Evolutionary conservation across 306 rosid species (phyloP), one percentile per base, ranked within the genome.

Genomic region (Castanea mollissima): DNA sequence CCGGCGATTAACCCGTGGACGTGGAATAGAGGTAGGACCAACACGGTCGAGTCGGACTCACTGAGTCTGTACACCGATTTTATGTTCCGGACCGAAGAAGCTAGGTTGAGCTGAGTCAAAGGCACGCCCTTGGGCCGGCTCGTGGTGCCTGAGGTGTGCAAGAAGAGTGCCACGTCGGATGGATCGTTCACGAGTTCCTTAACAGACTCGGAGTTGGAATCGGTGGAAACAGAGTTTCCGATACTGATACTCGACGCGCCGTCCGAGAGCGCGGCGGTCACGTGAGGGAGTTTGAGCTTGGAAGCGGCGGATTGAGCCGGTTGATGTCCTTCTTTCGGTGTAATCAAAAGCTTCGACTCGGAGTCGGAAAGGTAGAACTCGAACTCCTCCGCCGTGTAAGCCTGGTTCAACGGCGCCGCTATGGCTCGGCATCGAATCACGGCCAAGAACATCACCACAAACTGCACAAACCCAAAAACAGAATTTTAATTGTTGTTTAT

Each of bases 91-190:
- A 91, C 97, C 1, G 98, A 95, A 2, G 98, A 85, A 5, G 87
- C 88, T 15, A 95, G 56, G 21, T 95, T 95, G 78, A 87, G 97
- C 86, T 95, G 99, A 18, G 89, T 90, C 74, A 95, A 73, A 1
- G 97, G 99, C 1, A 95, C 99, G 0, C 99, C 99, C 78, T 95
- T 95, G 8, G 99, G 99, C 0, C 99, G 90, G 81, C 97, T 95
- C 27, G 99, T 95, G 65, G 99, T 95, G 1, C 99, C 99, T 9
- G 99, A 95, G 4, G 99, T 95, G 90, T 95, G 99, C n/a, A 95
- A 97, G 76, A 95, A 95, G 6, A 95, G 94, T 1, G 98, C 96
- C 78, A 84, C 91, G 88, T 95, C 99, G 74, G 86, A 79, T 1
- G 96, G 86, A 1, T 92, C 92, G 68, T 92, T 92, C 4, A 25